Conservation (phyloP, 495 filamentous ascomycete genomes). For the Eremomyces bilateralis region DNA sequence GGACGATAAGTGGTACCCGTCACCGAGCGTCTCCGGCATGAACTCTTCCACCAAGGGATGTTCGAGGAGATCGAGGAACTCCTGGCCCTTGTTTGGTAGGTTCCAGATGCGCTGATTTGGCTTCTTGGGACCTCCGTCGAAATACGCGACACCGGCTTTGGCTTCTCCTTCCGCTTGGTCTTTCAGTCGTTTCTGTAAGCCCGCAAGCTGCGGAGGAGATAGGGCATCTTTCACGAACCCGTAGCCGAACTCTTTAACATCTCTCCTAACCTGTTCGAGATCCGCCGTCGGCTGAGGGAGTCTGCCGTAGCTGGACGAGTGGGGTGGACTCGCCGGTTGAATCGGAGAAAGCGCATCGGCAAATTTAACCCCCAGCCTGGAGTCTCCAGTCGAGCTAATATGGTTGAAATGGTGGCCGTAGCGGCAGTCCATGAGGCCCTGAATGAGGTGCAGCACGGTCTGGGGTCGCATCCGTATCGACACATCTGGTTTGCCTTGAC, state of each 20-base stretch:
- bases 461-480: not conserved
- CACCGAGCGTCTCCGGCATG: conserved; percentile 3
- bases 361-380: conserved; percentile 2
- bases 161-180: conserved; percentile 3
- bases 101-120: conserved; percentile 5
- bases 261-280: conserved; percentile 3
- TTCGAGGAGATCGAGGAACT: conserved; percentile 3
- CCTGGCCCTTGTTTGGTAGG: conserved; percentile 5
- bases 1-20: conserved; percentile 2
- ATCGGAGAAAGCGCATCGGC: conserved; percentile 2
- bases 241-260: conserved; percentile 4
- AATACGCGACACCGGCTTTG: conserved; percentile 1
- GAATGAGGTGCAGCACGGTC: not conserved
- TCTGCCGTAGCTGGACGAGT: not conserved
- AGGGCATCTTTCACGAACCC: conserved; percentile 4
- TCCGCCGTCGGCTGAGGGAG: conserved; percentile 2
- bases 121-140: conserved; percentile 3
- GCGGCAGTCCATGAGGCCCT: not conserved
- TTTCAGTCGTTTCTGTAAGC: conserved; percentile 1
- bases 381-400: conserved; percentile 1
- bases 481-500: not conserved
- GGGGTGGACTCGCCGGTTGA: conserved; percentile 2
- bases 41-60: conserved; percentile 4
- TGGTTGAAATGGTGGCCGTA: conserved; percentile 2
- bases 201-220: conserved; percentile 1